These are phyloP conservation scores for Leptoxyphium fumago DNA, from an alignment of 2,329 filamentous ascomycete species.

Conservation along the genomic window DNA sequence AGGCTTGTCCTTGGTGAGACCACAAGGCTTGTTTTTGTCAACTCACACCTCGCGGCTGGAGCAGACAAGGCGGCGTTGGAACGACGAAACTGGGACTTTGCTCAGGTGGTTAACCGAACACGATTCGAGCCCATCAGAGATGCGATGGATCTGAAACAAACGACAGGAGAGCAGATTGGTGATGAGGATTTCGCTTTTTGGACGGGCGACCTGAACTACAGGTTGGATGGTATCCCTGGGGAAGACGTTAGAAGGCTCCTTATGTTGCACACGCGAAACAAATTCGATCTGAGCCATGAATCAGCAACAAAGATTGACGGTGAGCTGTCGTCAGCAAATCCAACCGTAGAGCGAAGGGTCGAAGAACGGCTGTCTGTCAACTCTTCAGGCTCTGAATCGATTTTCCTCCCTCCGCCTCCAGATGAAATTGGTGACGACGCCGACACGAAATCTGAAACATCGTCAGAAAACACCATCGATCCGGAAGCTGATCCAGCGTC, in stretches of 20 bases:
- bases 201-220: constrained; percentile 93
- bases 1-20: constrained; percentile 79
- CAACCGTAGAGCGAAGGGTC: constrained; percentile 9
- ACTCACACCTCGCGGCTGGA: constrained; percentile 82
- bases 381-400: constrained; percentile 1
- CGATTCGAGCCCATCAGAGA: constrained; percentile 62
- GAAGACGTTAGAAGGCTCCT: constrained; percentile 79
- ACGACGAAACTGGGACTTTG: constrained; percentile 76
- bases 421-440: constrained; percentile 2
- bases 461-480: constrained; percentile 28
- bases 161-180: constrained; percentile 53
- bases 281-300: constrained; percentile 45
- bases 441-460: constrained; percentile 6
- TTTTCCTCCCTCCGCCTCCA: not conserved
- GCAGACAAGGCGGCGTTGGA: constrained; percentile 64
- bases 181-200: constrained; percentile 92
- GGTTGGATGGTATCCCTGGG: constrained; percentile 73
- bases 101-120: constrained; percentile 60
- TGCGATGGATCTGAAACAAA: constrained; percentile 44
- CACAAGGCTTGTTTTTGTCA: constrained; percentile 76
- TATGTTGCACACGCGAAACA: constrained; percentile 65
- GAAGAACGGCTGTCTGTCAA: constrained; percentile 5
- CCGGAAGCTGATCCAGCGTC: constrained; percentile 58
- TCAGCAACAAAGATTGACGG: constrained; percentile 22
- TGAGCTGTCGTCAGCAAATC: constrained; percentile 16